A percentile compares a stretch with the other conserved stretches of the same genome.
Conservation (phyloP, 2,329 filamentous ascomycete species). For the Aspergillus ruber region DNA sequence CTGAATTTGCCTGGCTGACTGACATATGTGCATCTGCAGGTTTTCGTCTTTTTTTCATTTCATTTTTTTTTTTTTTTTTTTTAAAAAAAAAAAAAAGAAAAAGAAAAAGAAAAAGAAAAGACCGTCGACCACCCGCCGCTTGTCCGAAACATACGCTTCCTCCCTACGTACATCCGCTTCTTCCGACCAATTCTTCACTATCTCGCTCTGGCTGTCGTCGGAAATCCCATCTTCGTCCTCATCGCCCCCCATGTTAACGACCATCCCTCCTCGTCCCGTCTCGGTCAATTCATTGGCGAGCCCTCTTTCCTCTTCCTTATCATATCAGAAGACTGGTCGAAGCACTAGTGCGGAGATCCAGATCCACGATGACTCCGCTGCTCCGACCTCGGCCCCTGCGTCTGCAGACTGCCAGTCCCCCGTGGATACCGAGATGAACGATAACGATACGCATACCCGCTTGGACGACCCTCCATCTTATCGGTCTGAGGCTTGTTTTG, state of each 20-base stretch:
- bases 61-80: not conserved
- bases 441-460: slow-evolving; percentile 17
- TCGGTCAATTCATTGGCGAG: slow-evolving; percentile 28
- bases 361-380: slow-evolving; percentile 16
- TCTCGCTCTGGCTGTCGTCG: slow-evolving; percentile 6
- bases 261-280: slow-evolving; percentile 25
- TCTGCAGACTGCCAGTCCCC: slow-evolving; percentile 15
- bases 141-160: not conserved
- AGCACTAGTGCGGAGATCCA: slow-evolving; percentile 22
- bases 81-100: too few relatives aligned
- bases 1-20: not conserved
- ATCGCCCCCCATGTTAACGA: slow-evolving; percentile 21
- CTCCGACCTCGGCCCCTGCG: slow-evolving; percentile 13
- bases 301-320: slow-evolving; percentile 13
- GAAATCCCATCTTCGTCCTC: slow-evolving; percentile 8
- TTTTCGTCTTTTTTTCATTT: not conserved
- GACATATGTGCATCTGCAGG: not conserved
- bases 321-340: slow-evolving; percentile 19
- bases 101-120: too few relatives aligned
- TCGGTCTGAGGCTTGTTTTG: slow-evolving; percentile 18
- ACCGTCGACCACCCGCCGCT: not conserved
- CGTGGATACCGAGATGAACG: slow-evolving; percentile 21
- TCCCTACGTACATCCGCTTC: not conserved
- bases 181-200: slow-evolving; percentile 3
- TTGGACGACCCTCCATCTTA: slow-evolving; percentile 6